Evolutionary conservation across 352 stramenopile genomes (phyloP).

Genomic region (Globisporangium ultimum): DNA sequence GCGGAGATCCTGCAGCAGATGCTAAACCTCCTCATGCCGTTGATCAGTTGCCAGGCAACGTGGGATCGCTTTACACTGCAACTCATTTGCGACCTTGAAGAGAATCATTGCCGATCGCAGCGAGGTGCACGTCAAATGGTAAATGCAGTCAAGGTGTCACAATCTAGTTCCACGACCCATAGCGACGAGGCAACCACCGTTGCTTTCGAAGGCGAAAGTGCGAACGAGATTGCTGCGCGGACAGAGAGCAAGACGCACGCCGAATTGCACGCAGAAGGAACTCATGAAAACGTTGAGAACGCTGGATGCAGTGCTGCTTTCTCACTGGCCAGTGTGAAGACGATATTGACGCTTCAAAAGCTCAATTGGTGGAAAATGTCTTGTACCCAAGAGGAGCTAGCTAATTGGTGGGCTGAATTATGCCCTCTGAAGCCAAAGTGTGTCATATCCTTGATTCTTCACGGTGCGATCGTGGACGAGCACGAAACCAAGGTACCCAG

Average conservation of each 20-base stretch:
- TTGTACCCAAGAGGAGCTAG: neutral
- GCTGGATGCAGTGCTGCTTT: neutral
- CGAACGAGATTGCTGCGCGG: too few species aligned
- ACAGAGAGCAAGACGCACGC: too few species aligned
- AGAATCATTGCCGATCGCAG: neutral
- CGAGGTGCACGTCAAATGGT: neutral
- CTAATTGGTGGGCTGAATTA: neutral
- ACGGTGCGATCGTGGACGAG: neutral
- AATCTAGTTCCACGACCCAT: too few species aligned
- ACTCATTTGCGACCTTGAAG: conserved; percentile 6
- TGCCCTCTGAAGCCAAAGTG: neutral
- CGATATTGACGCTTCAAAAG: neutral
- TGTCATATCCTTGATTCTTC: neutral
- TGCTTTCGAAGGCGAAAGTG: too few species aligned
- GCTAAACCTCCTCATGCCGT: conserved; percentile 14
- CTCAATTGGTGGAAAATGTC: neutral
- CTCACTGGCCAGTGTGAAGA: neutral
- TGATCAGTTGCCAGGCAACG: conserved; percentile 14
- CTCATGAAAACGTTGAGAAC: neutral
- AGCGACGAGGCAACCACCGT: too few species aligned
- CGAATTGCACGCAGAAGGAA: neutral
- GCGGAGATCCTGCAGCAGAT: conserved; percentile 17
- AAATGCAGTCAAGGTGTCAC: neutral
- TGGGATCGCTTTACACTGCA: conserved; percentile 31
- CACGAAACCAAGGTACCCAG: neutral